Evolutionary conservation across 371 early-diverging fungal species (phyloP), one percentile per base, ranked within the genome.

Genomic region (Neoconidiobolus thromboides): DNA sequence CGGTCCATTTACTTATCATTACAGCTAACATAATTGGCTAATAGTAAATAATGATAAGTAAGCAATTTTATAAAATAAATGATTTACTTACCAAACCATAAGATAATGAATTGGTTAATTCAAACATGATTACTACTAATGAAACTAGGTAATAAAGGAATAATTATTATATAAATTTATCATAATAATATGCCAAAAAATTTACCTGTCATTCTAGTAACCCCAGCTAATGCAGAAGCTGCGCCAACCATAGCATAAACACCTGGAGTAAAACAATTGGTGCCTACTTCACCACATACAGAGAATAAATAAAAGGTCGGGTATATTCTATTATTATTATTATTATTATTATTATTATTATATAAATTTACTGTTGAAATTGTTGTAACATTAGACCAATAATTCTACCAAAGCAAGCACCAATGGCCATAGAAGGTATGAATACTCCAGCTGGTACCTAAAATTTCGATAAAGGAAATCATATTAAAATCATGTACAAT

Each of bases 211-310:
- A 91, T 91, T 61, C 92, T 79, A 0, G 96, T 93, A 1, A 88
- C 85, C 3, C 96, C 93, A 2, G 86, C 83, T 59, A 94, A 68
- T 41, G 83, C 76, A 2, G 93, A 91, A 1, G 91, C 91, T 0
- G 93, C 93, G 6, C 94, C 96, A 1, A 94, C 87, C 70, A 94
- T 79, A 0, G 96, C 91, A 67, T 96, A 96, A 1, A 89, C 81
- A 37, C 96, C 96, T 0, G 93, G 90, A 5, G 82, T 87, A 4
- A 95, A 76, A 66, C 94, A 93, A 46, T 69, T 71, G n/a, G 67
- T 71, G 57, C 72, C 76, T 1, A 69, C 61, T 0, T 69, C 62
- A 56, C 43, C 64, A 62, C 89, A 87, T 9, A 77, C 72, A 0
- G 78, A 70, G 61, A 87, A 87, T 0, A 86, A 63, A 67, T 73